These are phyloP conservation scores for Huntiella savannae DNA, from an alignment of 2,329 filamentous ascomycete genomes.

Conservation along the genomic window DNA sequence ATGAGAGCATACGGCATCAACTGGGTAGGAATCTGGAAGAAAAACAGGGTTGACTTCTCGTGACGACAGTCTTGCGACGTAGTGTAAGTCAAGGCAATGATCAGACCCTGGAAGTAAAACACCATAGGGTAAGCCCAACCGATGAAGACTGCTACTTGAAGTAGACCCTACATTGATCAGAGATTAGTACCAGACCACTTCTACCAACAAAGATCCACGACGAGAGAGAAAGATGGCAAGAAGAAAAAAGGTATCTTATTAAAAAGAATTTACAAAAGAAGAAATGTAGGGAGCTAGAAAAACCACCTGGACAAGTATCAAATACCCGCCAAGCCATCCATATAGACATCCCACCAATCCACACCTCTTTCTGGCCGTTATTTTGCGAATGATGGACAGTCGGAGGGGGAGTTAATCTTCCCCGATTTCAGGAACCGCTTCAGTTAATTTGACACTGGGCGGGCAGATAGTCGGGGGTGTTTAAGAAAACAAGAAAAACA, in stretches of 20 bases:
- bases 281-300: conserved; percentile 43
- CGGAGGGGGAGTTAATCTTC: conserved; percentile 53
- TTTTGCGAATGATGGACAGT: conserved; percentile 47
- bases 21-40: conserved; percentile 68
- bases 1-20: conserved; percentile 68
- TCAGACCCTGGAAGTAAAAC: conserved; percentile 44
- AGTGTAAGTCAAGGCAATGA: conserved; percentile 67
- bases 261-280: conserved; percentile 12
- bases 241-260: conserved; percentile 1
- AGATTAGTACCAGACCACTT: background rate
- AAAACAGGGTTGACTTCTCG: conserved; percentile 55
- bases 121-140: conserved; percentile 9
- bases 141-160: conserved; percentile 8
- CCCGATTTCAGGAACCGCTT: conserved; percentile 72
- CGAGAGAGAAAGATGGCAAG: background rate
- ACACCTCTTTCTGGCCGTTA: conserved; percentile 43
- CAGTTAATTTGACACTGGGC: conserved; percentile 54
- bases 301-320: conserved; percentile 39
- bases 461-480: conserved; percentile 52
- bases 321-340: conserved; percentile 47
- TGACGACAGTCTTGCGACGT: conserved; percentile 72
- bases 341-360: conserved; percentile 59
- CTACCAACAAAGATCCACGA: background rate
- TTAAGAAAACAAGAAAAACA: conserved; percentile 5
- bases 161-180: conserved; percentile 6